A percentile compares a stretch with the other conserved stretches of the same genome.
Conservation (phyloP, 345 rosid genomes). For the Lenwebbia sp. region DNA sequence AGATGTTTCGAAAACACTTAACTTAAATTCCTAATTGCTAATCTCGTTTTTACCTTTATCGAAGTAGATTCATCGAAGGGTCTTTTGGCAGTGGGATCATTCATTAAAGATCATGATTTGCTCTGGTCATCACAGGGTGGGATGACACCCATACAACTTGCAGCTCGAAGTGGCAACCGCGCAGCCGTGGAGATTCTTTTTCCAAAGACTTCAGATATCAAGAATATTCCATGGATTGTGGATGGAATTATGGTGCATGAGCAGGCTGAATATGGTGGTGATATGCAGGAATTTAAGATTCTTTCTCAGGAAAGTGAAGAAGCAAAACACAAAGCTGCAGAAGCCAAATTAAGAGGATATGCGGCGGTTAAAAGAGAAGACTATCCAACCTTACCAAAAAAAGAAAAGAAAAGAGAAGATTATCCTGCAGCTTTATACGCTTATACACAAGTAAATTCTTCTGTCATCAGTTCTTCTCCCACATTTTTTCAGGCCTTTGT, state of each 20-base stretch:
- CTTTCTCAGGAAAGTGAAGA: constrained; percentile 60
- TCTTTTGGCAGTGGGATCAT: neutral
- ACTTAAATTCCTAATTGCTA: neutral
- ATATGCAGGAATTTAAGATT: constrained; percentile 17
- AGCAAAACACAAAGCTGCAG: constrained; percentile 72
- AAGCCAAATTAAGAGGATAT: constrained; percentile 87
- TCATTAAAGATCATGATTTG: neutral
- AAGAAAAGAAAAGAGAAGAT: constrained; percentile 56
- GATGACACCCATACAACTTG: constrained; percentile 64
- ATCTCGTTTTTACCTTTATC: neutral
- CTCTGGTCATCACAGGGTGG: constrained; percentile 40
- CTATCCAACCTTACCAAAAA: no score
- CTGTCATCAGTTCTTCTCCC: neutral
- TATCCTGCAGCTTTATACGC: constrained; percentile 53
- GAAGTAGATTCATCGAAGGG: neutral
- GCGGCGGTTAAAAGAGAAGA: constrained; percentile 69
- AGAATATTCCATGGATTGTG: constrained; percentile 49
- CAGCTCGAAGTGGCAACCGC: constrained; percentile 58
- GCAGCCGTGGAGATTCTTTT: constrained; percentile 63
- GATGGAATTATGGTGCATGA: constrained; percentile 45
- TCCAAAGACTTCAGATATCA: constrained; percentile 42
- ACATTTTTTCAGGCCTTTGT: neutral
- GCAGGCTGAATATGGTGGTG: constrained; percentile 35
- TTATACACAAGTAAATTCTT: constrained; percentile 60
- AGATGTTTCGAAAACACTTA: neutral